Percentiles rank a stretch among this genome's conserved stretches.
These are phyloP conservation scores for Kazachstania bromeliacearum DNA, from an alignment of 805 yeast species.

Conservation along the genomic window DNA sequence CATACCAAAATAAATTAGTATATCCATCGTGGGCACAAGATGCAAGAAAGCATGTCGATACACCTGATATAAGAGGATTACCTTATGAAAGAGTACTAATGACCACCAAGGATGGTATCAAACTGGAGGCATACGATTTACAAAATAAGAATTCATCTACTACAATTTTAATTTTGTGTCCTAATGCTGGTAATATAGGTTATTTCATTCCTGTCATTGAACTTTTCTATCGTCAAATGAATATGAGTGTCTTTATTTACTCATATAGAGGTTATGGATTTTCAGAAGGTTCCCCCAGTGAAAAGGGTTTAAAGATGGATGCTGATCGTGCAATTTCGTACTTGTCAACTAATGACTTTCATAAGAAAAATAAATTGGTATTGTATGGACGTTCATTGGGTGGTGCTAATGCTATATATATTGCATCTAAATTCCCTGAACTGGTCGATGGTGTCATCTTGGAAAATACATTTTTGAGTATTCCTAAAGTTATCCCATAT, in stretches of 20 bases:
- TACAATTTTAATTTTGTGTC: slow-evolving; percentile 71
- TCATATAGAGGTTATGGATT: slow-evolving; percentile 89
- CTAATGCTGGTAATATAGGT: slow-evolving; percentile 96
- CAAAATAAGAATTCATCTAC: slow-evolving; percentile 32
- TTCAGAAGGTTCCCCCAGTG: slow-evolving; percentile 68
- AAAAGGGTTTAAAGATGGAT: slow-evolving; percentile 71
- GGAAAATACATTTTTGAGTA: slow-evolving; percentile 78
- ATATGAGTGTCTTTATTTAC: slow-evolving; percentile 71
- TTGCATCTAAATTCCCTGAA: slow-evolving; percentile 50
- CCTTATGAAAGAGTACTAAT: slow-evolving; percentile 53
- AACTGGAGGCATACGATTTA: slow-evolving; percentile 51
- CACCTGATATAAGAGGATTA: slow-evolving; percentile 64
- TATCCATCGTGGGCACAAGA: slow-evolving; percentile 78
- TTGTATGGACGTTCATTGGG: slow-evolving; percentile 88
- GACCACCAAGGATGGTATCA: slow-evolving; percentile 60
- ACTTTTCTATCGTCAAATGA: slow-evolving; percentile 50
- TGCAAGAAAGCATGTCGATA: slow-evolving; percentile 60
- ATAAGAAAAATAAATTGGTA: slow-evolving; percentile 41
- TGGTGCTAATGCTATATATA: slow-evolving; percentile 86
- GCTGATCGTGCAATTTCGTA: slow-evolving; percentile 63
- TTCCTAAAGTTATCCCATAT: slow-evolving; percentile 63
- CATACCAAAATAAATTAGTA: slow-evolving; percentile 56
- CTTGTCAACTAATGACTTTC: slow-evolving; percentile 43
- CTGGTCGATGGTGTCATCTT: slow-evolving; percentile 56
- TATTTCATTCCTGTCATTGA: slow-evolving; percentile 75